Conservation (phyloP, 345 rosid genomes). For the Hypericum androsaemum region DNA sequence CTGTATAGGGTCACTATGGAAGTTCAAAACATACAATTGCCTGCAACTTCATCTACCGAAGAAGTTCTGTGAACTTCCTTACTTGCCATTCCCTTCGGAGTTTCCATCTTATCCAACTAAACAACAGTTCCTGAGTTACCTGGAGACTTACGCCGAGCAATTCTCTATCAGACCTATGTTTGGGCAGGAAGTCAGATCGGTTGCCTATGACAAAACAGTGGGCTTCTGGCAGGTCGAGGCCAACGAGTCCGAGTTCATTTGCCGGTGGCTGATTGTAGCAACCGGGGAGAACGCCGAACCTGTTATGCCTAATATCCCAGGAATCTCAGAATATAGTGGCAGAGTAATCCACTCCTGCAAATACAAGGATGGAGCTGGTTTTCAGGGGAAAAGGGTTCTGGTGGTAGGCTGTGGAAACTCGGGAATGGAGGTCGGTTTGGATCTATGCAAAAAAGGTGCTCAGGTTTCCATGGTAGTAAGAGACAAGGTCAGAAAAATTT, state of each 20-base stretch:
- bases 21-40: background rate
- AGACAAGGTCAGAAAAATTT: constrained; percentile 11
- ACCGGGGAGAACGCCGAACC: constrained; percentile 3
- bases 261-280: constrained; percentile 3
- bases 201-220: background rate
- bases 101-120: background rate
- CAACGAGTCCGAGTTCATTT: background rate
- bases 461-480: constrained; percentile 13
- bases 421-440: constrained; percentile 88
- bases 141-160: background rate
- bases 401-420: constrained; percentile 87
- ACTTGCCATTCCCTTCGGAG: constrained; percentile 2
- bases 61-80: constrained; percentile 4
- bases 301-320: background rate
- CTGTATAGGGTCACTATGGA: constrained; percentile 1
- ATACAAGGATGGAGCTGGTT: constrained; percentile 56
- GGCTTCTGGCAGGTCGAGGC: constrained; percentile 5
- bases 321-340: constrained; percentile 4
- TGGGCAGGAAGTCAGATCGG: background rate
- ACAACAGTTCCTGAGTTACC: background rate
- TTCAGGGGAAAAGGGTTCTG: constrained; percentile 42
- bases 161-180: background rate
- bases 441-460: constrained; percentile 44
- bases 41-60: constrained; percentile 1
- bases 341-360: constrained; percentile 51